Base-by-base conservation (phyloP, 495 filamentous ascomycete species). In the Aspergillus conjunctus region DNA sequence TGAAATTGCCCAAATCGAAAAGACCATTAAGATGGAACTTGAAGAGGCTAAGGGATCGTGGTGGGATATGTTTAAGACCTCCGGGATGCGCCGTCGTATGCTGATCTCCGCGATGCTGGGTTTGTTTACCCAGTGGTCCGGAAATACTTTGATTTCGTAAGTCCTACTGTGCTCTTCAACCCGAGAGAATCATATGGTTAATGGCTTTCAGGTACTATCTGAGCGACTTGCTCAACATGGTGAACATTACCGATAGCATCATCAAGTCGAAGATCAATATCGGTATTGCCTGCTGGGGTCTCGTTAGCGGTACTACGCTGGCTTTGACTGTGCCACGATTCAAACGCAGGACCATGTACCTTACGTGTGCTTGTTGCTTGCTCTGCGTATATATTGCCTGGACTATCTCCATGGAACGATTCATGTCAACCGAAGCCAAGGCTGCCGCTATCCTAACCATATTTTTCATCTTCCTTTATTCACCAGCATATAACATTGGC, bases 401-500 rank as follows among this genome's bases (percentile, higher is more conserved):
- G 81, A 88, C 85, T 0, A 74, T 88, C 56, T 79, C 80, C 43
- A 85, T 80, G 58, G 77, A 87, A 68, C 71, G 81, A 66, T 79
- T 77, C 54, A 74, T 81, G n/a, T 71, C 74, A 45, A 75, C 72
- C 2, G 70, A 76, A 44, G 65, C 69, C 33, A 61, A 73, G 0
- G 69, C 75, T 0, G 78, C 83, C 12, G 79, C 79, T 11, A 76
- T 75, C 18, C 63, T 82, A 22, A 83, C 81, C 9, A 69, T 88
- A 52, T 83, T 88, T 74, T 87, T 86, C 60, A 86, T 86, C 60
- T 89, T 86, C 62, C 72, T 75, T 26, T 89, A 88, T 65, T 80
- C 78, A 1, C 86, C 85, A 3, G 83, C 81, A 61, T 88, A 88
- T 60, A 88, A 87, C 62, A 77, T 88, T 56, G 86, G 84, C n/a